Evolutionary conservation across 345 rosid genomes (phyloP), one percentile per base, ranked within the genome.

Genomic region (Turnera subulata): DNA sequence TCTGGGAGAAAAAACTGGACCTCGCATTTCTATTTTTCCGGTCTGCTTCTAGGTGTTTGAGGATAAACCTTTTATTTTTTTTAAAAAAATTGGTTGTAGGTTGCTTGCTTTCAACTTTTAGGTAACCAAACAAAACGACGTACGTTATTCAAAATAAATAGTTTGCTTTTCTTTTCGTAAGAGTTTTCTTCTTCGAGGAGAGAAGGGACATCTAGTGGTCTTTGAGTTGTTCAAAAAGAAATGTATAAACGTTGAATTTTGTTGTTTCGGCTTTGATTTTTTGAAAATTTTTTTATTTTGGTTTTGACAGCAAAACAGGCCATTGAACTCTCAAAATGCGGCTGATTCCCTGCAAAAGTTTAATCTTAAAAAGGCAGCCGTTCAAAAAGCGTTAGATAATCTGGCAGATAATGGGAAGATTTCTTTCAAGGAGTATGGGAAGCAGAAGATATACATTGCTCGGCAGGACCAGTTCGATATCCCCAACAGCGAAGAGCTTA

Each of bases 381-480:
- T 93, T 37, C 96, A 89, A 12, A 93, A 93, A 52, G 85, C 99
- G 20, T 66, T 93, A 53, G 99, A 90, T 71, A 62, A 52, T 59
- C 99, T 89, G 35, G 85, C 84, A 37, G 99, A 93, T 60, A 46
- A 61, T 1, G 86, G 92, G 7, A 78, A 77, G 69, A 87, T 93
- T 56, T 79, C 92, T 0, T 89, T 83, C 63, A 89, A 87, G 73
- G 99, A 93, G 82, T 85, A 87, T 62, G 97, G 97, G 32, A 87
- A 93, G 76, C 99, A 93, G 88, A 93, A 93, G 73, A 69, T 93
- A 51, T 89, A 87, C 67, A 58, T 93, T 39, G 97, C 99, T 53
- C 80, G 84, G 62, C 97, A 93, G 71, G 97, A 87, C 77, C 99
- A 85, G 77, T 89, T 87, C 46, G 76, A 89, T 50, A 87, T 89